A percentile compares a stretch with the other conserved stretches of the same genome.
Conservation (phyloP, 2,329 filamentous ascomycete genomes). For the Colletotrichum coccodes region DNA sequence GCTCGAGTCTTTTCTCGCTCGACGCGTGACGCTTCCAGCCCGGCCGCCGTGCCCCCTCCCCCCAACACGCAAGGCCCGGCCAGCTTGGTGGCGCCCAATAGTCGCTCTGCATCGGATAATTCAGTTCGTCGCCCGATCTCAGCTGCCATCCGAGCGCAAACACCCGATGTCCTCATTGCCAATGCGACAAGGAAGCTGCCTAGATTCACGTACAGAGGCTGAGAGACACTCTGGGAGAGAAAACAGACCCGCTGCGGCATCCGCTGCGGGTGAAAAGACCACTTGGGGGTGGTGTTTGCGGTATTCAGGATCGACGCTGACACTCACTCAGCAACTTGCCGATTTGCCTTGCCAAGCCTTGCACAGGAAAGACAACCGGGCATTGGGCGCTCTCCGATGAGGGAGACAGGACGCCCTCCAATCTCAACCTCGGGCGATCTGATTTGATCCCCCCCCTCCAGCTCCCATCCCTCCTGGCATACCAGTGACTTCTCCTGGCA, state of each 20-base stretch:
- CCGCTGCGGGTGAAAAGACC: conserved; percentile 4
- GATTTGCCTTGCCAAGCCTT: conserved; percentile 19
- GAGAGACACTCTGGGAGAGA: background rate
- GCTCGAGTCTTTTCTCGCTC: conserved; percentile 4
- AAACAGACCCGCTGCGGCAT: conserved; percentile 18
- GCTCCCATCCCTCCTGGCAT: conserved; percentile 17
- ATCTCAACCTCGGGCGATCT: conserved; percentile 11
- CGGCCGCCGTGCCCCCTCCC: background rate
- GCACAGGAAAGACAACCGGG: conserved; percentile 2
- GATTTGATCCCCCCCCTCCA: background rate
- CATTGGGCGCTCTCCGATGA: conserved; percentile 7
- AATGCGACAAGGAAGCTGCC: conserved; percentile 2
- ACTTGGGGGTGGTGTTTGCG: background rate
- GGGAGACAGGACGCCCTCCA: background rate
- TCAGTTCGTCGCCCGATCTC: conserved; percentile 21
- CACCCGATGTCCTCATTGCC: conserved; percentile 7
- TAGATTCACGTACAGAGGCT: background rate
- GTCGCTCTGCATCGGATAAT: conserved; percentile 24
- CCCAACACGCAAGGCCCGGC: conserved; percentile 16
- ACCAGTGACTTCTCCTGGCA: background rate
- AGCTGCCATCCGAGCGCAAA: conserved; percentile 21
- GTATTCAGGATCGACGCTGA: conserved; percentile 7
- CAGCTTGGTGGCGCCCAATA: conserved; percentile 27
- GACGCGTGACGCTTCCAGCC: conserved; percentile 20
- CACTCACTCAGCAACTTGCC: conserved; percentile 21